Conservation (phyloP, 176 grass and related monocot genomes). For the Rhynchospora breviuscula region DNA sequence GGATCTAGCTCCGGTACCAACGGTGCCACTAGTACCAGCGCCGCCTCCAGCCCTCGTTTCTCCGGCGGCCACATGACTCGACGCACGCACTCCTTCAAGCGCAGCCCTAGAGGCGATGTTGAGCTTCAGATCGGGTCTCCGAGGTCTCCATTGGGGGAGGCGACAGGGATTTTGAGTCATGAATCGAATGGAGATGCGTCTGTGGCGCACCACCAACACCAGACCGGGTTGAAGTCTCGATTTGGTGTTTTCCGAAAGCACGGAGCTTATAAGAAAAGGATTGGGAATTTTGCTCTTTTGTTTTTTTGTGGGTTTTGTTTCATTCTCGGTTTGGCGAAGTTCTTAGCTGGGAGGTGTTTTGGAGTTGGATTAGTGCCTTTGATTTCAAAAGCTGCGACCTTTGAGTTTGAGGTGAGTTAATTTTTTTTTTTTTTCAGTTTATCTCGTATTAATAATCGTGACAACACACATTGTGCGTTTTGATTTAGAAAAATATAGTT, state of each 20-base stretch:
- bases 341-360: conserved; percentile 62
- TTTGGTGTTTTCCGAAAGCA: conserved; percentile 13
- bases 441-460: no score
- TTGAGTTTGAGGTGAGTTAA: neutral
- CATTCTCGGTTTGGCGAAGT: conserved; percentile 60
- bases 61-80: conserved; percentile 76
- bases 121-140: conserved; percentile 98
- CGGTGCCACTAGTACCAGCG: conserved; percentile 28
- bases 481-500: neutral
- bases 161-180: conserved; percentile 26
- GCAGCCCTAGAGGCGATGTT: conserved; percentile 50
- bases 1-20: conserved; percentile 4
- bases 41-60: conserved; percentile 64
- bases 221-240: neutral
- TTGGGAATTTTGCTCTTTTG: conserved; percentile 79
- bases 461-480: neutral
- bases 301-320: conserved; percentile 70
- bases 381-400: conserved; percentile 44
- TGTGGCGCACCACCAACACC: neutral
- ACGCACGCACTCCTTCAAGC: conserved; percentile 89
- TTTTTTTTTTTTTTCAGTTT: neutral
- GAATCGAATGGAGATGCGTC: neutral
- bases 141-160: conserved; percentile 50
- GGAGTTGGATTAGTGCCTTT: conserved; percentile 16
- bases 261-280: conserved; percentile 38